Base-by-base conservation (phyloP, 2,329 filamentous ascomycete species). In the Trichoderma sp. region DNA sequence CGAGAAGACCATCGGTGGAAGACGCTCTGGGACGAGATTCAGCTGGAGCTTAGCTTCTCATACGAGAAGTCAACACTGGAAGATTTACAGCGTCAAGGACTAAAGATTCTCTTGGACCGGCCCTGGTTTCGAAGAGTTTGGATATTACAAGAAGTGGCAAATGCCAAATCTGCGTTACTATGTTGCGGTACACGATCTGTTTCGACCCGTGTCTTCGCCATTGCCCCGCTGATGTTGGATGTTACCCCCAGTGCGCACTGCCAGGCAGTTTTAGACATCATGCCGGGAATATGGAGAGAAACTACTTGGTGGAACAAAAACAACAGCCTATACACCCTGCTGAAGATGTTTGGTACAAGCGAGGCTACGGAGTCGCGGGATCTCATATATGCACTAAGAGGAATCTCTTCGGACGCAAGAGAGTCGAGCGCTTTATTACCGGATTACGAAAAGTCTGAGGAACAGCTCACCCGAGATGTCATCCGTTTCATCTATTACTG, bases 71-170 rank as follows among this genome's bases (percentile, higher is more conserved):
- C 29, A 35, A 33, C n/a, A 0, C 13, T 57, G 6, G 55, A 37
- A 11, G 7, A 31, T 10, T 5, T 13, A 21, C 55, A 57, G 14
- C 24, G 19, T 8, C 35, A 53, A 13, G 68, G 37, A 14, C 40
- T 65, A 14, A 19, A n/a, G 3, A 29, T 14, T 11, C 2, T 69
- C 19, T 19, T 65, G 8, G 13, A 29, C 16, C n/a, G 40, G 21
- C 55, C 60, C 6, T 69, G 68, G 68, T 65, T 69, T 47, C 16
- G 56, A 31, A 64, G 68, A 43, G 60, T 69, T 33, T 69, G 52
- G 73, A 56, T 31, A 31, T 11, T 56, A 13, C 60, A 63, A 24
- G 68, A 59, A 6, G 55, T 55, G 3, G 63, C 63, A n/a, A 33
- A 47, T 29, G 63, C 63, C 5, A 49, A 29, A 21, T 37, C 63